phyloP scores from a whole-genome alignment of 805 yeast species.

The Wickerhamiella dianesei region DNA sequence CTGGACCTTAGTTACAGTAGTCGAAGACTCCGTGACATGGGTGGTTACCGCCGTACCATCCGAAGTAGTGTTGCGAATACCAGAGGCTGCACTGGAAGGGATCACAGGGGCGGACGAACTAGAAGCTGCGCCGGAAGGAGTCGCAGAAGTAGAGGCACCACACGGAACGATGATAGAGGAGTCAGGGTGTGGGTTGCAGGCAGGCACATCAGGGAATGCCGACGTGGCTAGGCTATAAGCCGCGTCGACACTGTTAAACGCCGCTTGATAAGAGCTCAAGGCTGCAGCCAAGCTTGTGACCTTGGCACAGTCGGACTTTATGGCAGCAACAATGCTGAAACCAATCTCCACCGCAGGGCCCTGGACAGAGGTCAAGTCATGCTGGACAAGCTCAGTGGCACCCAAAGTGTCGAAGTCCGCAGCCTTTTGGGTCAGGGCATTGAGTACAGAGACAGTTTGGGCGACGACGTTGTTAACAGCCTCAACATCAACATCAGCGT shows the following conservation, averaged over 20 bases:
- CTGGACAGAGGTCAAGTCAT: neutral
- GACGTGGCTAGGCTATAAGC: neutral
- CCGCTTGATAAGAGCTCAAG: neutral
- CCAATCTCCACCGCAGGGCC: neutral
- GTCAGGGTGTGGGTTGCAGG: neutral
- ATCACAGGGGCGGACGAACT: neutral
- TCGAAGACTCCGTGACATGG: neutral
- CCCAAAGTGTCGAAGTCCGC: neutral
- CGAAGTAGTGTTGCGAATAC: too few species aligned
- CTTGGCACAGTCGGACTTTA: neutral
- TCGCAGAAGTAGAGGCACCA: neutral
- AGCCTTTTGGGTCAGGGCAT: neutral
- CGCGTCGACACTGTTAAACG: neutral
- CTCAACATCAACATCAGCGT: neutral
- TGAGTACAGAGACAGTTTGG: neutral
- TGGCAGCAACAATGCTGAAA: neutral
- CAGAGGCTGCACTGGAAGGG: neutral
- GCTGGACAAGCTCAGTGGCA: neutral
- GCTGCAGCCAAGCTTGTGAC: neutral
- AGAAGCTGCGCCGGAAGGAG: neutral
- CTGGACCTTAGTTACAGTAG: constrained; percentile 2
- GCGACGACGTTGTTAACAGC: neutral
- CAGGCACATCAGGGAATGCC: neutral
- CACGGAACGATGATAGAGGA: neutral
- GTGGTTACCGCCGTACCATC: neutral